phyloP scores from a whole-genome alignment of 129 eudicot genomes.

The Ambrosia trifida region DNA sequence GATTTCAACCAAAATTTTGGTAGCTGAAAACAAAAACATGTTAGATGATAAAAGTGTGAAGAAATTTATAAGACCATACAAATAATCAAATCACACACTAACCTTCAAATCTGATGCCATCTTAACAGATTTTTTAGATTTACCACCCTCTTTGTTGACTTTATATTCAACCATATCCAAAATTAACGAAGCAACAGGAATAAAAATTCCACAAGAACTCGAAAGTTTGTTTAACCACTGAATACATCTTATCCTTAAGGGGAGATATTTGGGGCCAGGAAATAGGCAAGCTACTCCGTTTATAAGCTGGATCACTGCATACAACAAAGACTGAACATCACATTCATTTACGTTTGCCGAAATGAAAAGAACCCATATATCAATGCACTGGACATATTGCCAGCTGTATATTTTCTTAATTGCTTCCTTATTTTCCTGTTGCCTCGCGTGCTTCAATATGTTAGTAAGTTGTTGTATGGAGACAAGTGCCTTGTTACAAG shows the following conservation, averaged over 20 bases:
- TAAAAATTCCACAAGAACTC: slow-evolving; percentile 63
- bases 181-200: slow-evolving; percentile 72
- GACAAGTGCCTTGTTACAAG: slow-evolving; percentile 54
- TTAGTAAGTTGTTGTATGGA: slow-evolving; percentile 66
- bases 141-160: slow-evolving; percentile 63
- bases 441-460: slow-evolving; percentile 55
- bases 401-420: slow-evolving; percentile 73
- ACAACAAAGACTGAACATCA: slow-evolving; percentile 57
- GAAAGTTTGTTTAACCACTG: slow-evolving; percentile 85
- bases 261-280: slow-evolving; percentile 78
- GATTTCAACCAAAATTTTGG: slow-evolving; percentile 86
- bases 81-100: slow-evolving; percentile 7
- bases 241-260: slow-evolving; percentile 68
- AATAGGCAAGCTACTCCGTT: slow-evolving; percentile 67
- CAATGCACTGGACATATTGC: slow-evolving; percentile 80
- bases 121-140: slow-evolving; percentile 37
- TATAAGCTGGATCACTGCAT: slow-evolving; percentile 58
- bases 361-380: slow-evolving; percentile 80
- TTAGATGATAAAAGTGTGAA: background rate
- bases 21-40: slow-evolving; percentile 48
- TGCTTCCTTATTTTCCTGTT: slow-evolving; percentile 68
- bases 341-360: slow-evolving; percentile 49
- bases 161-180: slow-evolving; percentile 77
- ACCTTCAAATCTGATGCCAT: slow-evolving; percentile 71
- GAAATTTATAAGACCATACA: background rate